Evolutionary conservation across 306 rosid species (phyloP), one percentile per base, ranked within the genome.

Genomic region (Oxytropis ochrocephala): DNA sequence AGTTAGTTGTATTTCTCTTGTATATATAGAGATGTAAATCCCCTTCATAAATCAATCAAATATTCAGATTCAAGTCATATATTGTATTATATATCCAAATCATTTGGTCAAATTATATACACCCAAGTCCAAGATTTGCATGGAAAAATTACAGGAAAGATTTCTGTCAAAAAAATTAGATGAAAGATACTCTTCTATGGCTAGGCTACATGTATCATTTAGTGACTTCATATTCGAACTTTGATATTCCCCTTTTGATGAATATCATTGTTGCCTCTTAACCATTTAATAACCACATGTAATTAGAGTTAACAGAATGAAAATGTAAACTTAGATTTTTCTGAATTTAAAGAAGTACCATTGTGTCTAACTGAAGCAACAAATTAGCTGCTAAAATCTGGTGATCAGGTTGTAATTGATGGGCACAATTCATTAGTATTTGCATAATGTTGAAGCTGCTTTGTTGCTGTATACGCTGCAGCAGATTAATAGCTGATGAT

Each of bases 331-430:
- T 50, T 42, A 5, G 1, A 7, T 5, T 63, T 36, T 70, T 57
- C 65, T 32, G 24, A 30, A 67, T 19, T 55, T 39, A 14, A 74
- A 60, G 44, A 63, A 51, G 77, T 85, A 89, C 96, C 84, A 85
- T 48, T 29, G 85, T 67, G 41, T 85, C 86, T 67, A 89, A 69
- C 69, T 87, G 96, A 71, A 89, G 82, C 81, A 89, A 35, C 52
- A 89, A 39, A 72, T 83, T 83, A 74, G 87, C 96, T 12, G 93
- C 96, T 78, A 87, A 69, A 75, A 89, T 69, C 79, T 80, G 89
- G 85, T 89, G 82, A 41, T 85, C 83, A 11, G 89, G 70, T 74
- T 81, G 86, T 78, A 89, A 78, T 54, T 87, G 85, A 68, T 72
- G 67, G 38, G 85, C 42, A 72, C 91, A 87, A 30, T 64, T 75